Evolutionary conservation across 225 moss, liverwort and hornwort genomes (phyloP).

Genomic region (Bryoerythrophyllum caledonicum): DNA sequence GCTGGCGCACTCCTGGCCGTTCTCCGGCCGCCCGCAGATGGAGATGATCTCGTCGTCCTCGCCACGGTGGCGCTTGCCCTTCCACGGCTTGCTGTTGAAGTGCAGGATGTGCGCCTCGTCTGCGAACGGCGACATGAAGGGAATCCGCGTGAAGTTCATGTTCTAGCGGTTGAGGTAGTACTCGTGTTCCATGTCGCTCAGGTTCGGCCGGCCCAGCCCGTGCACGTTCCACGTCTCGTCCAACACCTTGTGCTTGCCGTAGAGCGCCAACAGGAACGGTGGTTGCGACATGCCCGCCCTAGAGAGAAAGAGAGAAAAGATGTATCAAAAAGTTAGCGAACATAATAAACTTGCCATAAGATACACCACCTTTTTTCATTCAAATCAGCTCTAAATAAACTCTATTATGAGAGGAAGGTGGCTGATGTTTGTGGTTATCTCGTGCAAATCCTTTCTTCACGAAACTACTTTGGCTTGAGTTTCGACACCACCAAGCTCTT

Average conservation of each 20-base stretch:
- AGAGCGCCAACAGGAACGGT: slow-evolving; percentile 79
- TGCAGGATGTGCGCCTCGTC: slow-evolving; percentile 79
- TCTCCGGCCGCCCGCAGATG: slow-evolving; percentile 57
- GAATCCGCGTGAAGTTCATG: slow-evolving; percentile 46
- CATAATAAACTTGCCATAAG: no score
- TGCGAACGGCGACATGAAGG: slow-evolving; percentile 71
- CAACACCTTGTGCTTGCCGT: slow-evolving; percentile 71
- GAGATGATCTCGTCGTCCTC: slow-evolving; percentile 53
- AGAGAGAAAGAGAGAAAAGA: slow-evolving; percentile 17
- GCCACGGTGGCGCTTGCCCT: slow-evolving; percentile 55
- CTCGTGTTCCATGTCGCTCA: slow-evolving; percentile 70
- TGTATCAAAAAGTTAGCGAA: not conserved
- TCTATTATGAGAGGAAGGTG: no score
- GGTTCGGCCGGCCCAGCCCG: slow-evolving; percentile 70
- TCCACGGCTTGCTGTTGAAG: slow-evolving; percentile 95
- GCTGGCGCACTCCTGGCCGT: slow-evolving; percentile 60
- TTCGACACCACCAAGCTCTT: not conserved
- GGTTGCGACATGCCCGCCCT: slow-evolving; percentile 95
- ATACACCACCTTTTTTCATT: no score
- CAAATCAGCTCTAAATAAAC: no score
- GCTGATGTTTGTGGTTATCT: no score
- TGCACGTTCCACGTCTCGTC: slow-evolving; percentile 80
- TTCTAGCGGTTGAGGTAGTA: slow-evolving; percentile 45
- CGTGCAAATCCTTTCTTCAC: no score
- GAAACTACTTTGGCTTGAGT: no score